Base-by-base conservation (phyloP, 441 rosid genomes). In the Viola pubescens region DNA sequence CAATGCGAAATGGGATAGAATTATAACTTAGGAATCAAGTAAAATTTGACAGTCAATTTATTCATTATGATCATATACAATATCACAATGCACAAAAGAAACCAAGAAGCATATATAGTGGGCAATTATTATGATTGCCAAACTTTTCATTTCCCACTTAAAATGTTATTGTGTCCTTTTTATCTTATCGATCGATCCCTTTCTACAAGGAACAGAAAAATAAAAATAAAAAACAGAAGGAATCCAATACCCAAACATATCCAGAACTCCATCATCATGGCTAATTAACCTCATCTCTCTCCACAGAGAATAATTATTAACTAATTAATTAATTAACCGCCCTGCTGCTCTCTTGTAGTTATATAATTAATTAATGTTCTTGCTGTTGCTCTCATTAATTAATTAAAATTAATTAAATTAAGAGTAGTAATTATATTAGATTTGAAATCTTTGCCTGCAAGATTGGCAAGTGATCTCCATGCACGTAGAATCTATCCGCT, bases 401-500 rank as follows among this genome's bases (percentile, higher is more conserved):
- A 26, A 26, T 26, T 26, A 26, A 26, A 26, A 26, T 26, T 2
- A 26, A 26, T 26, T 26, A 26, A 26, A 26, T 26, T 26, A 26
- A 26, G 34, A 26, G 34, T 41, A 4, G 34, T 41, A 4, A 7
- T 38, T n/a, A 10, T n/a, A 2, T 75, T 45, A 81, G 66, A 85
- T 82, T 79, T 84, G 85, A 77, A 92, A 89, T 75, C 82, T 86
- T 75, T 86, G 94, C 73, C 94, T 83, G 80, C 98, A 89, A 70
- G 96, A 89, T 14, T 89, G 97, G 61, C 98, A 92, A 76, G 98
- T 92, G 81, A 89, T 83, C 85, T 92, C 92, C 83, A 83, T 77
- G 86, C 91, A 86, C 63, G 85, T 61, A 55, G 87, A 79, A 78
- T 86, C 94, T 1, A 79, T 77, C 78, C 68, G 81, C 52, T 70